Conservation (phyloP, 148 eudicot species). For the Camellia japonica region DNA sequence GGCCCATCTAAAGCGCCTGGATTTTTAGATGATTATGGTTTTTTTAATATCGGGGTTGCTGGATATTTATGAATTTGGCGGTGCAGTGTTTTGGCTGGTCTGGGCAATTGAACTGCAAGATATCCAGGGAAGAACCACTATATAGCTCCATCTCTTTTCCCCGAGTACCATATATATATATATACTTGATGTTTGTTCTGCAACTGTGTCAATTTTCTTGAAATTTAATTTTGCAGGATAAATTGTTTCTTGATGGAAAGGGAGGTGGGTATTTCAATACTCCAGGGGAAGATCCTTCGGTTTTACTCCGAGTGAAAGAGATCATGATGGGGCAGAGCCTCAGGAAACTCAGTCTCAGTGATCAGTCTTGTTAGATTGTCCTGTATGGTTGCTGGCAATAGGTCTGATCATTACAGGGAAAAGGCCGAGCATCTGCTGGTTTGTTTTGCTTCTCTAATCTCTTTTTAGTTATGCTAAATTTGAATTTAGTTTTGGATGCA, state of each 20-base stretch:
- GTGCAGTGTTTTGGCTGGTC: no score
- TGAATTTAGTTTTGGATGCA: not conserved
- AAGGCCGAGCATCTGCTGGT: constrained; percentile 82
- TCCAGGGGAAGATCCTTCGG: constrained; percentile 91
- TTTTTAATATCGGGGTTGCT: constrained; percentile 79
- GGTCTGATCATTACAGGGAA: constrained; percentile 48
- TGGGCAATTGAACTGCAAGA: no score
- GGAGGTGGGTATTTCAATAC: no score
- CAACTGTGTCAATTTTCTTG: no score
- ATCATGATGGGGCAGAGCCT: constrained; percentile 95
- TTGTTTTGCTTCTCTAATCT: constrained; percentile 2
- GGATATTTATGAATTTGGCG: constrained; percentile 82
- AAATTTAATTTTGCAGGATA: no score
- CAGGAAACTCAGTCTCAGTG: constrained; percentile 88
- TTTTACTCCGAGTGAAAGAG: constrained; percentile 94
- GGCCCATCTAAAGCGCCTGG: constrained; percentile 96
- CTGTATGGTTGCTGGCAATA: constrained; percentile 43
- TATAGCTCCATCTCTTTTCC: no score
- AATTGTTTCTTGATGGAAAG: no score
- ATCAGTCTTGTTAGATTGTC: constrained; percentile 76
- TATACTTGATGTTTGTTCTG: no score
- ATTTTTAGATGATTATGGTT: constrained; percentile 87
- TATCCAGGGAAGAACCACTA: no score
- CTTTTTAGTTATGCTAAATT: not conserved
- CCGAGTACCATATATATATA: no score